Percentiles rank a stretch among this genome's conserved stretches.
These are phyloP conservation scores for Cenchrus fungigraminus DNA, from an alignment of 176 grass and related monocot species.

Conservation along the genomic window DNA sequence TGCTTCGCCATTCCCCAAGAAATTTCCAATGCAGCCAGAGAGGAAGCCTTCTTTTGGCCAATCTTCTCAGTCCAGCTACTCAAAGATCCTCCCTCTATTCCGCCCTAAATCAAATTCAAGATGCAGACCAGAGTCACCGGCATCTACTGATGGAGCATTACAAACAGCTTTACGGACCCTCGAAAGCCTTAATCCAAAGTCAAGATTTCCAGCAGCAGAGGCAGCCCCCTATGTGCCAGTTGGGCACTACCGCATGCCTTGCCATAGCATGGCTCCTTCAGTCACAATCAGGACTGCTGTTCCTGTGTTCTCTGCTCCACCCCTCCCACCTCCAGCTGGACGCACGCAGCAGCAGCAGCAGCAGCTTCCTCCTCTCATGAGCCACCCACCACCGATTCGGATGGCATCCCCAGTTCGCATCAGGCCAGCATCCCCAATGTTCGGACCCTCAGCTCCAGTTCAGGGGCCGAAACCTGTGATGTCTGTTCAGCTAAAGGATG, in stretches of 20 bases:
- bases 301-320: constrained; percentile 97
- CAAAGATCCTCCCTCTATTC: constrained; percentile 95
- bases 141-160: constrained; percentile 42
- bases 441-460: constrained; percentile 47
- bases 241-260: constrained; percentile 66
- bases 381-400: constrained; percentile 58
- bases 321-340: constrained; percentile 68
- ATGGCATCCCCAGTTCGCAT: constrained; percentile 91
- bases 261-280: constrained; percentile 89
- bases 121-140: constrained; percentile 59
- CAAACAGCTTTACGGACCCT: constrained; percentile 32
- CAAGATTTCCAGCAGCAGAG: constrained; percentile 75
- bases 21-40: constrained; percentile 83
- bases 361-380: constrained; percentile 76
- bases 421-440: constrained; percentile 71
- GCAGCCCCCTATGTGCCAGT: constrained; percentile 96
- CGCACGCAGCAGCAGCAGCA: constrained; percentile 46
- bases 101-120: constrained; percentile 71
- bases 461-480: constrained; percentile 47
- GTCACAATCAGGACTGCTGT: constrained; percentile 90
- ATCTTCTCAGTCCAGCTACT: constrained; percentile 68
- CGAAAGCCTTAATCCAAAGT: constrained; percentile 50
- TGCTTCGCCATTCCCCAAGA: constrained; percentile 88
- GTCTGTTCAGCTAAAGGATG: constrained; percentile 73
- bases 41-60: constrained; percentile 60